Percentiles rank a stretch among this genome's conserved stretches.
Conservation (phyloP, 257 asterid genomes). For the Marsdenia floribunda region DNA sequence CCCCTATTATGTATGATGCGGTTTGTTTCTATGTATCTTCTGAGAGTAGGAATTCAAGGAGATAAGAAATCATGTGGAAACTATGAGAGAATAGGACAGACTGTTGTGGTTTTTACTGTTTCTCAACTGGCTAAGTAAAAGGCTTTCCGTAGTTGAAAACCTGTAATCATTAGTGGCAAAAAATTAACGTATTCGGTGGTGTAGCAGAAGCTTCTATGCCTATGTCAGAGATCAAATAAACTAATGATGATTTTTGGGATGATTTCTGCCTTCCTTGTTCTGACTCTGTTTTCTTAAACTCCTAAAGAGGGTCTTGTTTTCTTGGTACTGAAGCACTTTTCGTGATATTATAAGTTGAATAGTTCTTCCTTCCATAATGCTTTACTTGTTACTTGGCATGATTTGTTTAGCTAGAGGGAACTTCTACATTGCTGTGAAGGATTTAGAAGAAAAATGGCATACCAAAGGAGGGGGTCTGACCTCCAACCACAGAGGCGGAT, state of each 20-base stretch:
- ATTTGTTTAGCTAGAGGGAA: slow-evolving; percentile 23
- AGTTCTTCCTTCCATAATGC: not conserved
- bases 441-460: slow-evolving; percentile 60
- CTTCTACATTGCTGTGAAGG: slow-evolving; percentile 26
- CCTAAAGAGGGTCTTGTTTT: not conserved
- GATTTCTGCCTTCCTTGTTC: not conserved
- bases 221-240: not conserved
- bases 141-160: not conserved
- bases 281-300: not conserved
- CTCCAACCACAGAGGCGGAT: slow-evolving; percentile 68
- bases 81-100: not conserved
- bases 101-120: not conserved
- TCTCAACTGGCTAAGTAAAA: not conserved
- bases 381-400: slow-evolving; percentile 5
- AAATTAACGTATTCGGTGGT: not conserved
- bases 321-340: not conserved
- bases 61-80: not conserved
- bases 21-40: not conserved
- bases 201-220: not conserved
- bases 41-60: not conserved
- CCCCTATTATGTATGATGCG: not conserved
- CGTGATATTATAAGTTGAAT: no score
- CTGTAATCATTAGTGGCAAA: not conserved
- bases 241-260: not conserved
- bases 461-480: slow-evolving; percentile 83